Conservation (phyloP, 108 stramenopile species). For the Stephanodiscus minutulus region DNA sequence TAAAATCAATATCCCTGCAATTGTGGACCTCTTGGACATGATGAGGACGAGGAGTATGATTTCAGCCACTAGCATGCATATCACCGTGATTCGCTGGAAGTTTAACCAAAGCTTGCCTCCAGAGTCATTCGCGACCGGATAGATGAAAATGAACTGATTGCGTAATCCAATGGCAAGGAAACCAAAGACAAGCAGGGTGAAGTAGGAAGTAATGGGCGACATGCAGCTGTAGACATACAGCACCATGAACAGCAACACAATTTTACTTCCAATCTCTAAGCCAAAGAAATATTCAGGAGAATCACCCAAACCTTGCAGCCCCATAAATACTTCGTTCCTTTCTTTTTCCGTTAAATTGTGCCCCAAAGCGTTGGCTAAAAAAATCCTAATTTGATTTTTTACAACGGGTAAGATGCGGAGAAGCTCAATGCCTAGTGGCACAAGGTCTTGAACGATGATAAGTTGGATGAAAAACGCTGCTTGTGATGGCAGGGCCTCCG, state of each 20-base stretch:
- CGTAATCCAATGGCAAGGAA: slow-evolving; percentile 58
- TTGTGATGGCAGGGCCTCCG: slow-evolving; percentile 56
- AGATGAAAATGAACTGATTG: slow-evolving; percentile 72
- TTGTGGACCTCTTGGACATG: slow-evolving; percentile 38
- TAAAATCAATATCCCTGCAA: slow-evolving; percentile 53
- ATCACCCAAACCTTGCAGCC: slow-evolving; percentile 56
- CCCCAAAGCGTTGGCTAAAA: slow-evolving; percentile 38
- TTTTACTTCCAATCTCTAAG: slow-evolving; percentile 27
- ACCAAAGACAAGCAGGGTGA: slow-evolving; percentile 56
- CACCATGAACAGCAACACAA: slow-evolving; percentile 64
- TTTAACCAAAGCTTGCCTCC: slow-evolving; percentile 68
- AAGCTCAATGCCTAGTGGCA: slow-evolving; percentile 57
- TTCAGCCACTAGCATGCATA: slow-evolving; percentile 60
- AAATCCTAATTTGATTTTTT: slow-evolving; percentile 42
- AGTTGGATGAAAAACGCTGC: slow-evolving; percentile 63
- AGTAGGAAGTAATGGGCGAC: slow-evolving; percentile 61
- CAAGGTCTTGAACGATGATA: slow-evolving; percentile 56
- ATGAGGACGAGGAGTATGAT: slow-evolving; percentile 59
- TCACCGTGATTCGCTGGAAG: slow-evolving; percentile 53
- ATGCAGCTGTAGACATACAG: slow-evolving; percentile 65
- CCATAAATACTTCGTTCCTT: slow-evolving; percentile 48
- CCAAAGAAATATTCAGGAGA: slow-evolving; percentile 58
- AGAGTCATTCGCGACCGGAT: slow-evolving; percentile 62
- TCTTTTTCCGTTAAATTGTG: slow-evolving; percentile 70
- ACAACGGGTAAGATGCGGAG: slow-evolving; percentile 48